A percentile compares a stretch with the other conserved stretches of the same genome.
phyloP scores from a whole-genome alignment of 2,329 filamentous ascomycete species.

The Lachnellula arida region DNA sequence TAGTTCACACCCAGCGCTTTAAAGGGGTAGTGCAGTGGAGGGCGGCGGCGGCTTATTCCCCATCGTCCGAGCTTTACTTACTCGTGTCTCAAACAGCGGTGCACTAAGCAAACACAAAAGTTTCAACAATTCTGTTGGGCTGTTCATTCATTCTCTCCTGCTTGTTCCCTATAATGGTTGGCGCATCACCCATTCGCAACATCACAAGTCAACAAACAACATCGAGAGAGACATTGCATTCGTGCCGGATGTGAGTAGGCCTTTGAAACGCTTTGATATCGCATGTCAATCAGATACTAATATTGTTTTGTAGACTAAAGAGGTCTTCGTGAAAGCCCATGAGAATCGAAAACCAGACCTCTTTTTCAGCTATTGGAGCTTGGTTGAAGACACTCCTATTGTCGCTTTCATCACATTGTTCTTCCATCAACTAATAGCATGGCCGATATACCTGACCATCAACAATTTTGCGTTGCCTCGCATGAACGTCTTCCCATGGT shows the following conservation, averaged over 20 bases:
- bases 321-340: constrained; percentile 20
- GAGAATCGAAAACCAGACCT: constrained; percentile 2
- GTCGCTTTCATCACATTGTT: constrained; percentile 49
- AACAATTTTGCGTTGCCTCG: constrained; percentile 37
- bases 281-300: neutral
- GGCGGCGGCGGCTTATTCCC: no score
- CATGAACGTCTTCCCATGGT: constrained; percentile 20
- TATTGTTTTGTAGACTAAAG: constrained; percentile 13
- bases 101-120: constrained; percentile 55
- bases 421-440: constrained; percentile 58
- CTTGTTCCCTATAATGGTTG: constrained; percentile 67
- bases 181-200: constrained; percentile 64
- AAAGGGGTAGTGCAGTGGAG: no score
- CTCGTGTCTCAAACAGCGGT: constrained; percentile 31
- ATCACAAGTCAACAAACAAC: constrained; percentile 64
- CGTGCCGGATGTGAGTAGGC: constrained; percentile 42
- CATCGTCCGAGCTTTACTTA: no score
- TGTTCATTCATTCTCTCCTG: constrained; percentile 60
- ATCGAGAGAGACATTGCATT: constrained; percentile 64
- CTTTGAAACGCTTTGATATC: no score
- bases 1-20: no score
- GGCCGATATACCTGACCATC: constrained; percentile 57
- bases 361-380: constrained; percentile 30
- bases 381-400: constrained; percentile 59
- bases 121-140: constrained; percentile 59